Evolutionary conservation across 345 rosid genomes (phyloP).

Genomic region (Lumnitzera littorea): DNA sequence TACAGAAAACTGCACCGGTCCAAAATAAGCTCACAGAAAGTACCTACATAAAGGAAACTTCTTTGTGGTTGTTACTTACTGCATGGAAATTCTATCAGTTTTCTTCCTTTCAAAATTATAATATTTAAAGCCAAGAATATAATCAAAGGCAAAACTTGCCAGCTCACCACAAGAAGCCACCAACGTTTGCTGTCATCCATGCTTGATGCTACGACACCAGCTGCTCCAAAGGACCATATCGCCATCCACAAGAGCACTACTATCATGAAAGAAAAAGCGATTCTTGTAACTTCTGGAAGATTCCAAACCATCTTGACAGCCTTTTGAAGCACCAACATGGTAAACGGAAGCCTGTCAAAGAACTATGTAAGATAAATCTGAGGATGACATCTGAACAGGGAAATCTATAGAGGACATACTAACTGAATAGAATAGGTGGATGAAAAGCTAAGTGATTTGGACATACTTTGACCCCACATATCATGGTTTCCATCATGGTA

Average conservation of each 20-base stretch:
- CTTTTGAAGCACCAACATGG: slow-evolving; percentile 79
- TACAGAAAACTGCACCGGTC: slow-evolving; percentile 95
- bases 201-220: slow-evolving; percentile 88
- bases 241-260: slow-evolving; percentile 86
- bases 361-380: neutral
- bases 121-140: slow-evolving; percentile 1
- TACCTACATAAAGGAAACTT: slow-evolving; percentile 40
- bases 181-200: slow-evolving; percentile 56
- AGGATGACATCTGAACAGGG: no score
- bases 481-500: neutral
- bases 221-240: slow-evolving; percentile 85
- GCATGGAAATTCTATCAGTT: slow-evolving; percentile 8
- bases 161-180: slow-evolving; percentile 99
- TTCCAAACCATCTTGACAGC: slow-evolving; percentile 85
- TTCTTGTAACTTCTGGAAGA: slow-evolving; percentile 77
- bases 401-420: no score
- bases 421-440: no score
- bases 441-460: neutral
- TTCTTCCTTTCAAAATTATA: slow-evolving; percentile 16
- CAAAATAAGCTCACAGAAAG: slow-evolving; percentile 90
- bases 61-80: slow-evolving; percentile 13
- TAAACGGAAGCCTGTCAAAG: slow-evolving; percentile 73
- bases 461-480: neutral
- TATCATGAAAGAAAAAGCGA: slow-evolving; percentile 70
- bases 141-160: slow-evolving; percentile 78